Percentiles rank a stretch among this genome's conserved stretches.
These are phyloP conservation scores for Quercus tomentella DNA, from an alignment of 331 rosid species.

Conservation along the genomic window DNA sequence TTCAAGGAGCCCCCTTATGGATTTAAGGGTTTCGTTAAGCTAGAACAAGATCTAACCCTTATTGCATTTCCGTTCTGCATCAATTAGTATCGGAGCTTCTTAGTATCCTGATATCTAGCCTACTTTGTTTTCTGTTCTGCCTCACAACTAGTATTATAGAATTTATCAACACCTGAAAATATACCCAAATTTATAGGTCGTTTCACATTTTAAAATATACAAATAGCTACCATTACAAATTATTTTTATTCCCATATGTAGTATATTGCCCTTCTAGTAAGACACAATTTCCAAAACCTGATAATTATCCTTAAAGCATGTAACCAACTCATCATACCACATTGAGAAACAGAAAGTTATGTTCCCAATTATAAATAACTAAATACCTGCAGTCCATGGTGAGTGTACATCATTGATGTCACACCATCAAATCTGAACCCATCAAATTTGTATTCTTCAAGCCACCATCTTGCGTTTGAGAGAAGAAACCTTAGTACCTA, in stretches of 20 bases:
- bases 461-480: conserved; percentile 99
- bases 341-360: conserved; percentile 10
- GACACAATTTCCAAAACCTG: not conserved
- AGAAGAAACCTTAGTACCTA: conserved; percentile 90
- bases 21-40: too few species aligned
- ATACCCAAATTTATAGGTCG: not conserved
- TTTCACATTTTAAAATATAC: not conserved
- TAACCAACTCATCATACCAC: not conserved
- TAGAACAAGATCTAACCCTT: too few species aligned
- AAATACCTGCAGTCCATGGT: conserved; percentile 83
- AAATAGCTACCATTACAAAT: not conserved
- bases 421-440: conserved; percentile 98
- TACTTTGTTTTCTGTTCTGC: too few species aligned
- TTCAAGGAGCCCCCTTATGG: too few species aligned
- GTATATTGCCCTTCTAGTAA: not conserved
- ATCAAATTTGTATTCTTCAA: conserved; percentile 92
- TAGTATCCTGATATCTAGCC: too few species aligned
- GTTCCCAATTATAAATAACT: conserved; percentile 1
- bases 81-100: too few species aligned
- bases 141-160: not conserved
- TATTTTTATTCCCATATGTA: not conserved
- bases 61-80: too few species aligned
- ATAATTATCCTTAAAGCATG: not conserved
- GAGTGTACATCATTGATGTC: conserved; percentile 99
- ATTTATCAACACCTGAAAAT: not conserved